Evolutionary conservation across 148 eudicot species (phyloP), one percentile per base, ranked within the genome.

Genomic region (Dianthus caryophyllus): DNA sequence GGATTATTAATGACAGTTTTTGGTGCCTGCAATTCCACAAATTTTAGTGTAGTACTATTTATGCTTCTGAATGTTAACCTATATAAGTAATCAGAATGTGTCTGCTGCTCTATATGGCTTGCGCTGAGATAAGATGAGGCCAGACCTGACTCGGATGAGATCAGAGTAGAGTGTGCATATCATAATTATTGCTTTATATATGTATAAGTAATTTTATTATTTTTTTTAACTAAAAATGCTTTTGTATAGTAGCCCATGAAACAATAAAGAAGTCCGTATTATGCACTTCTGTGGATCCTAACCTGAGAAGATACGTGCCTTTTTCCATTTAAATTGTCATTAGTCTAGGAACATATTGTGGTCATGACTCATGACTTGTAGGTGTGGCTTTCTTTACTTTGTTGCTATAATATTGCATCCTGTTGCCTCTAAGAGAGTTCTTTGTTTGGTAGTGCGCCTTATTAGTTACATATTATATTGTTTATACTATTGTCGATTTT

Each of bases 91-190:
- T 54, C 31, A 24, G 26, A 13, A 54, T 1, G 24, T 54, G 11
- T 30, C 59, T 54, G 24, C 59, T 10, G 59, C 59, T 46, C 59
- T 20, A 54, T 54, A 24, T 55, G 60, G 15, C 22, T 12, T 52
- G 52, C 9, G 57, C 29, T 52, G 57, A 8, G 57, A 9, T 12
- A 52, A 52, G 13, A 27, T 22, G 57, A 52, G 27, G 57, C 57
- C 12, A 11, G 57, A 52, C 27, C 27, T 20, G 57, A 24, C 60
- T 55, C 31, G 2, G 33, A 15, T 55, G n/a, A 22, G 15, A 52
- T 6, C 31, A 25, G 31, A 55, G 14, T 55, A 13, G 31, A 25
- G 12, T 27, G 33, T n/a, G n/a, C n/a, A n/a, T n/a, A n/a, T n/a
- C n/a, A n/a, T n/a, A n/a, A n/a, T n/a, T n/a, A n/a, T n/a, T n/a